phyloP scores from a whole-genome alignment of 2,329 filamentous ascomycete genomes.

The Paramyrothecium roridum region DNA sequence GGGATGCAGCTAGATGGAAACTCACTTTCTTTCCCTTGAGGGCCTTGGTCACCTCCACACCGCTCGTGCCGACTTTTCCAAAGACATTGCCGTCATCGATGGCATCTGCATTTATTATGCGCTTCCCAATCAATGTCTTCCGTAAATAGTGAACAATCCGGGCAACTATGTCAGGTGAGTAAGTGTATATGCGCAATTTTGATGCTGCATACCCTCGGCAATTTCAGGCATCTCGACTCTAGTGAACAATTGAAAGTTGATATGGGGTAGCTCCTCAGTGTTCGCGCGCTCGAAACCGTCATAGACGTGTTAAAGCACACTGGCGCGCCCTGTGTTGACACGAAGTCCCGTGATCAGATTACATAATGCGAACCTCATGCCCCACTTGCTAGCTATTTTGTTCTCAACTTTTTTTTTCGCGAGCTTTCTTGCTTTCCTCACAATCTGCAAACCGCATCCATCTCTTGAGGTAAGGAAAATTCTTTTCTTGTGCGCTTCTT shows the following conservation, averaged over 20 bases:
- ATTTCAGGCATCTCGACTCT: constrained; percentile 57
- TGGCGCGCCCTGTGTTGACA: constrained; percentile 15
- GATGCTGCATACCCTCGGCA: constrained; percentile 45
- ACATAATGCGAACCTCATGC: constrained; percentile 16
- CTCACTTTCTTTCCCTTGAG: constrained; percentile 67
- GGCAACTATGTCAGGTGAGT: constrained; percentile 53
- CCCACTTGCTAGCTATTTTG: constrained; percentile 11
- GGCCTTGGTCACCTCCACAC: constrained; percentile 68
- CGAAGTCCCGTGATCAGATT: constrained; percentile 27
- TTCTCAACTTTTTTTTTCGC: constrained; percentile 14
- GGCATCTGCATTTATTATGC: constrained; percentile 65
- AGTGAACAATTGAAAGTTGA: neutral
- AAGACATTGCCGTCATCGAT: constrained; percentile 83
- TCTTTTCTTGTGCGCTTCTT: constrained; percentile 6
- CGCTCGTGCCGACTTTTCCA: constrained; percentile 83
- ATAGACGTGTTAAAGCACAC: no score
- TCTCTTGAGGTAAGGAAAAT: constrained; percentile 20
- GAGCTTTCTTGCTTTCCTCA: constrained; percentile 19
- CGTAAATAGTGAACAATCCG: constrained; percentile 83
- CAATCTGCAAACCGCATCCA: constrained; percentile 12
- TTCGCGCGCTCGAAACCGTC: no score
- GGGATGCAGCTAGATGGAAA: neutral
- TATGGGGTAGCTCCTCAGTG: neutral
- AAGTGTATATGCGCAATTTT: neutral
- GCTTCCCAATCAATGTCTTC: constrained; percentile 80